phyloP scores from a whole-genome alignment of 2,329 filamentous ascomycete species.

The Sporothrix euskadiensis region DNA sequence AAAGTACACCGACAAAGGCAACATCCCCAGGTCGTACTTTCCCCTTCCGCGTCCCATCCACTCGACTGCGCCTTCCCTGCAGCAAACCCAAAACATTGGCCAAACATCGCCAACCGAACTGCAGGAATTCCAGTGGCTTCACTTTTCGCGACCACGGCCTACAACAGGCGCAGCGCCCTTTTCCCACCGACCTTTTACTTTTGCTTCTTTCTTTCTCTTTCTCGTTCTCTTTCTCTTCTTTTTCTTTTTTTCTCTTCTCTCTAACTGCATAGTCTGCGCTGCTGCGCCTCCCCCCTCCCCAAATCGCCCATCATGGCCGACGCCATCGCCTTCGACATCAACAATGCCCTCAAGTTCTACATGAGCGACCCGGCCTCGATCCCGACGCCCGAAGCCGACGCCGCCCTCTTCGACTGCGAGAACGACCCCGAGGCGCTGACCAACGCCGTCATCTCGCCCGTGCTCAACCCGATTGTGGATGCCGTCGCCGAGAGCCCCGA shows the following conservation, averaged over 20 bases:
- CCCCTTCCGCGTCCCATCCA: neutral
- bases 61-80: neutral
- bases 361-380: slow-evolving; percentile 88
- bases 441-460: slow-evolving; percentile 74
- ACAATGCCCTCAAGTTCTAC: slow-evolving; percentile 93
- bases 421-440: slow-evolving; percentile 84
- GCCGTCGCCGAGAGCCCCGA: slow-evolving; percentile 90
- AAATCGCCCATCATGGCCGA: slow-evolving; percentile 53
- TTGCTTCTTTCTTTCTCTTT: neutral
- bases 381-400: slow-evolving; percentile 80
- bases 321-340: slow-evolving; percentile 89
- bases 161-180: neutral
- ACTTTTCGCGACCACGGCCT: slow-evolving; percentile 17
- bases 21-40: slow-evolving; percentile 15
- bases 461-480: slow-evolving; percentile 90
- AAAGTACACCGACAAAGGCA: neutral
- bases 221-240: slow-evolving; percentile 11
- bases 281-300: slow-evolving; percentile 26
- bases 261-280: slow-evolving; percentile 23
- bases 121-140: slow-evolving; percentile 18
- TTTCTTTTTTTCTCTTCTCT: slow-evolving; percentile 2
- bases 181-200: neutral
- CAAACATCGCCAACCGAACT: slow-evolving; percentile 20
- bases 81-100: slow-evolving; percentile 19
- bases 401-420: slow-evolving; percentile 85